These are phyloP conservation scores for Glycyrrhiza uralensis DNA, from an alignment of 306 rosid genomes.

Conservation along the genomic window DNA sequence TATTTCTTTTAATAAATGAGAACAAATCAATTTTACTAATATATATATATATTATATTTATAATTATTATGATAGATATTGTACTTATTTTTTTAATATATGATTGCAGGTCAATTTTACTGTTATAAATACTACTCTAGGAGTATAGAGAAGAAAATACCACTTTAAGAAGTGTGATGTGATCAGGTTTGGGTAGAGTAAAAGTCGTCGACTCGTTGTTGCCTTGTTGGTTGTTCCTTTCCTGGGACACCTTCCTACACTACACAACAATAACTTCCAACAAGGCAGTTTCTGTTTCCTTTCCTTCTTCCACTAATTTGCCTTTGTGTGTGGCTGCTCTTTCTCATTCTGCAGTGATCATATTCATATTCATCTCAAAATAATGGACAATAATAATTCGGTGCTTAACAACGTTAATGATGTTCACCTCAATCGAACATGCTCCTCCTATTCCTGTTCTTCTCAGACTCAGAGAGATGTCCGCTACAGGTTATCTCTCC, in stretches of 20 bases:
- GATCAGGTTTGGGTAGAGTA: conserved; percentile 17
- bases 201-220: conserved; percentile 3
- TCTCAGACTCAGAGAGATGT: conserved; percentile 65
- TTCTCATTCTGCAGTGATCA: neutral
- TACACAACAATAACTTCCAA: neutral
- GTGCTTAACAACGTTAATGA: conserved; percentile 30
- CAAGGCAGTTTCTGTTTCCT: neutral
- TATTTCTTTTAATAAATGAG: too few relatives aligned
- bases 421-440: conserved; percentile 23
- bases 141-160: too few relatives aligned
- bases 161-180: neutral
- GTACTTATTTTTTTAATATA: too few relatives aligned
- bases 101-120: too few relatives aligned
- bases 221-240: too few relatives aligned
- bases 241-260: conserved; percentile 15
- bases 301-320: neutral
- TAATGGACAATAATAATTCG: conserved; percentile 45
- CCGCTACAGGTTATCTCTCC: conserved; percentile 62
- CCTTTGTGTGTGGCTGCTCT: neutral
- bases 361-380: conserved; percentile 22
- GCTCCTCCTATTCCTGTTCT: conserved; percentile 31
- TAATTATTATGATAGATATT: too few relatives aligned
- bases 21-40: too few relatives aligned
- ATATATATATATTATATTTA: too few relatives aligned
- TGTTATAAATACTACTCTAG: too few relatives aligned